Evolutionary conservation across 352 stramenopile species (phyloP), one percentile per base, ranked within the genome.

Genomic region (Elongisporangium prolatum): DNA sequence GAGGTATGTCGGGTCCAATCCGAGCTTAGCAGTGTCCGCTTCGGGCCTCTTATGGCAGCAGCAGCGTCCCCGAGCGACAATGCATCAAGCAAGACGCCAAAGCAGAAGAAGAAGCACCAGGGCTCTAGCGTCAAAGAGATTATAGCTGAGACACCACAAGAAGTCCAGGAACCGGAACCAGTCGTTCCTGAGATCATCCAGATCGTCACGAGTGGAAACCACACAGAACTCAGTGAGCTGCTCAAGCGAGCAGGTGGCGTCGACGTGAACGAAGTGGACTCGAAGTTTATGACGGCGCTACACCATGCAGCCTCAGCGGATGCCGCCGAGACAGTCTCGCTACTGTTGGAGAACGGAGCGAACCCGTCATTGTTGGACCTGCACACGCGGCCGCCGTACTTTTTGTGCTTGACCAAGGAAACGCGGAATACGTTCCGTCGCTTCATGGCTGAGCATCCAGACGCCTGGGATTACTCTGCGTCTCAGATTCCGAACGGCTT

Each of bases 371-470:
- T 86, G 11, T 48, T 97, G 20, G 95, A 98, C 52, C 61, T 88
- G 37, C 84, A 85, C 34, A 77, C 70, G 24, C 80, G 95, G 16
- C 73, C 84, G 16, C 82, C 95, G 4, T 98, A 98, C 62, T 97
- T 96, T 51, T 34, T 98, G 6, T 96, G 92, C 53, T 65, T 55
- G 9, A 72, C 81, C 7, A 97, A 98, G 56, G 93, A 96, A 55
- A 67, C 84, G 0, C 84, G 95, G 44, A 96, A 98, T 63, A 84
- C 81, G 20, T 98, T 98, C 71, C 90, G 95, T 34, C 82, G 84
- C 13, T 96, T 89, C 52, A 83, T 96, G 64, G 85, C 72, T 0
- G 72, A 80, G 37, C 65, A 97, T 40, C 88, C 90, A 11, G 82
- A 96, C 37, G 68, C 72, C 48, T 96, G 83, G 80, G 76, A 95